Base-by-base conservation (phyloP, 23 red algal genomes). In the Cyanidium caldarium region DNA sequence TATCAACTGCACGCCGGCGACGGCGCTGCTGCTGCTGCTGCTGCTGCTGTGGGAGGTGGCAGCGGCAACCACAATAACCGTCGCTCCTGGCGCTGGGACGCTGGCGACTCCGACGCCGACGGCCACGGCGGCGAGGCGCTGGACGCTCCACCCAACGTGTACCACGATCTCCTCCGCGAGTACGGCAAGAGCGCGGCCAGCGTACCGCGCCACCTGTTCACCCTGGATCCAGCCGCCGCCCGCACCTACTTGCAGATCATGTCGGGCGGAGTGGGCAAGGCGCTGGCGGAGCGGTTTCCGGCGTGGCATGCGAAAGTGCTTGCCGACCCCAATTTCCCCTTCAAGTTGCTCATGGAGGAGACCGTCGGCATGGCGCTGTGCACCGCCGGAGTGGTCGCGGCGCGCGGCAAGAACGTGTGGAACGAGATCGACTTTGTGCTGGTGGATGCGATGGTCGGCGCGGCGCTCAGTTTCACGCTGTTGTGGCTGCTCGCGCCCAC, bases 301-400 rank as follows among this genome's bases (percentile, higher is more conserved):
- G 91, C 77, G 17, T 96, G 81, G 83, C 73, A 72, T 23, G 46
- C 76, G 14, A 77, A 82, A 39, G 66, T 86, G 13, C 58, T 75
- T 1, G 84, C 77, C 37, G 91, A 96, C 66, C 71, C 79, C 28
- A 58, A 85, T 10, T 96, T 96, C 42, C 76, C 77, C 33, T 96
- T 96, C 77, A 96, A 96, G 46, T 51, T 96, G 45, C 44, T 79
- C 19, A 96, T 96, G 91, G 91, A 96, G 81, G 77, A 84, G 65
- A 88, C 91, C 26, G 69, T 96, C 31, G 91, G 91, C 1, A 65
- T 96, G 0, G 74, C 79, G 2, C 83, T 96, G 29, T 79, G 82
- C 19, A 76, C 76, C 33, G 81, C 85, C 12, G 91, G 91, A 36
- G 82, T 96, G 79, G 66, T 96, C n/a, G 80, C 84, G 12, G 91